These are phyloP conservation scores for Lactarius sp. DNA, from an alignment of 768 basidiomycete species.

Conservation along the genomic window DNA sequence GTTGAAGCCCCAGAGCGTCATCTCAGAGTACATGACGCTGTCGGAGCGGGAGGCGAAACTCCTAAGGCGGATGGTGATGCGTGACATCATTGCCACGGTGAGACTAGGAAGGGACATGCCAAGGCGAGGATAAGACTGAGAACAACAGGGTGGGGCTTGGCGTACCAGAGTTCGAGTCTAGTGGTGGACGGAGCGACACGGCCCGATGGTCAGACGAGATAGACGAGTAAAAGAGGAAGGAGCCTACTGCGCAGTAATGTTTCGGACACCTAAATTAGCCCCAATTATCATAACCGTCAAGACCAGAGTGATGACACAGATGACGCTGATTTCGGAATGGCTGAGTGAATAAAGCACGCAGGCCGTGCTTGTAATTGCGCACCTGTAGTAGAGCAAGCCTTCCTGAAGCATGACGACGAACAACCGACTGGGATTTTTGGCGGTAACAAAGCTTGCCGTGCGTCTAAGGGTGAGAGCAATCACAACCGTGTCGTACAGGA, in stretches of 20 bases:
- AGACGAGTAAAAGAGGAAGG: background rate
- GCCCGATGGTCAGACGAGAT: background rate
- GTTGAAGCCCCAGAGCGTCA: too few relatives aligned
- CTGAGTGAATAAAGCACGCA: background rate
- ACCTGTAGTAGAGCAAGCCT: constrained; percentile 21
- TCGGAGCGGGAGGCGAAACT: background rate
- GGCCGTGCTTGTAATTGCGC: background rate
- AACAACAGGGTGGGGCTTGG: too few relatives aligned
- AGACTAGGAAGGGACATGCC: background rate
- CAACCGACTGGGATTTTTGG: constrained; percentile 3
- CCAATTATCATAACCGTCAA: constrained; percentile 38
- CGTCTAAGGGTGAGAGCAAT: constrained; percentile 34
- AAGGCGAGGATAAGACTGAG: background rate
- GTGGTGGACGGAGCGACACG: too few relatives aligned
- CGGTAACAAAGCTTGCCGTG: constrained; percentile 23
- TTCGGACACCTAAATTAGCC: constrained; percentile 32
- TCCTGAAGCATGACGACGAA: constrained; percentile 16
- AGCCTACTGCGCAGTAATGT: constrained; percentile 35
- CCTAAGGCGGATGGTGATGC: background rate
- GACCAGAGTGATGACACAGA: constrained; percentile 36
- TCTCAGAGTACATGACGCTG: constrained; percentile 28
- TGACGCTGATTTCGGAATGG: constrained; percentile 29
- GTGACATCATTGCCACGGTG: constrained; percentile 60
- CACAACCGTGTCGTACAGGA: constrained; percentile 38
- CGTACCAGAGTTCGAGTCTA: constrained; percentile 17